These are phyloP conservation scores for Termitomyces sp. DNA, from an alignment of 768 basidiomycete species.

Conservation along the genomic window DNA sequence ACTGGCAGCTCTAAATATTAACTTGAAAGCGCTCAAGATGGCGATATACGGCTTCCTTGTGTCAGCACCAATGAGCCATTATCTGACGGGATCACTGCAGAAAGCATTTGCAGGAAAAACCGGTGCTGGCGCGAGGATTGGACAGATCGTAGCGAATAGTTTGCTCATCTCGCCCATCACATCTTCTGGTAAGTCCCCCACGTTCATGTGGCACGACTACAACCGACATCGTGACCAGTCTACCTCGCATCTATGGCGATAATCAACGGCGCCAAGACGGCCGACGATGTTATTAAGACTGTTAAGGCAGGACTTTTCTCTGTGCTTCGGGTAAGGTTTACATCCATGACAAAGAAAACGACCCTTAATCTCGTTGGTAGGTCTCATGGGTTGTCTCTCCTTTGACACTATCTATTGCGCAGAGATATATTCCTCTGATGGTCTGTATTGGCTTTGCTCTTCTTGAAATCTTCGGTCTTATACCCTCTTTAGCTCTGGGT, in stretches of 20 bases:
- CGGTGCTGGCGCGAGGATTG: conserved; percentile 57
- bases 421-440: conserved; percentile 75
- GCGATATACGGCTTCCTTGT: conserved; percentile 79
- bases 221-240: conserved; percentile 31
- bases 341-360: not conserved
- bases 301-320: conserved; percentile 71
- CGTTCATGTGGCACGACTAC: not conserved
- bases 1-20: conserved; percentile 56
- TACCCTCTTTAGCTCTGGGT: conserved; percentile 66
- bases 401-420: conserved; percentile 68
- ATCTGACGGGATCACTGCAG: conserved; percentile 70
- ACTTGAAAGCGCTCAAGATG: conserved; percentile 79
- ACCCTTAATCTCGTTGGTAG: conserved; percentile 31
- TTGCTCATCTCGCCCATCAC: conserved; percentile 76
- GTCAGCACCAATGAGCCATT: conserved; percentile 78
- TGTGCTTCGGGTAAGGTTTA: conserved; percentile 58
- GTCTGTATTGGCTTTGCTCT: conserved; percentile 30
- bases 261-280: conserved; percentile 74
- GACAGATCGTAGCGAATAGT: conserved; percentile 74
- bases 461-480: not conserved
- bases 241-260: conserved; percentile 80
- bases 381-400: conserved; percentile 81
- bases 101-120: conserved; percentile 75
- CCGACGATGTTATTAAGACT: conserved; percentile 60
- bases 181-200: conserved; percentile 48